A percentile compares a stretch with the other conserved stretches of the same genome.
phyloP scores from a whole-genome alignment of 2,329 filamentous ascomycete genomes.

The Aspergillus spinulosporus region DNA sequence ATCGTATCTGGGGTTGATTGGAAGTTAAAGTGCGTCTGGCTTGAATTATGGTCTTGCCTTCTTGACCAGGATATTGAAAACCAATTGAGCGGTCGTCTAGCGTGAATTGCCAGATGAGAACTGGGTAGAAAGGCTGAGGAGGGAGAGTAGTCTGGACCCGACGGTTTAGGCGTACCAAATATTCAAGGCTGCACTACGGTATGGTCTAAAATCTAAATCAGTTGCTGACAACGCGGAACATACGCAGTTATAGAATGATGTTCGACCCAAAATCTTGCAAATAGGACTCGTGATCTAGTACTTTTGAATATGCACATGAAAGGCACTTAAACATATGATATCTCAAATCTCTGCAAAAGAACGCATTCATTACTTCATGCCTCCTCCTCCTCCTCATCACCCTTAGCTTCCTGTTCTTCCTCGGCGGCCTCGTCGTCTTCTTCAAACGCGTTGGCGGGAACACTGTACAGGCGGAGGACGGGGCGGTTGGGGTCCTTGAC shows the following conservation, averaged over 20 bases:
- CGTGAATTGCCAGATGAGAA: no score
- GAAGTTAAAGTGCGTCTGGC: no score
- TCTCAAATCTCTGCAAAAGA: conserved; percentile 19
- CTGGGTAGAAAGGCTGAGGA: no score
- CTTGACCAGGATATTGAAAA: no score
- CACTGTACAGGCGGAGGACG: conserved; percentile 87
- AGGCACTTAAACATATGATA: conserved; percentile 15
- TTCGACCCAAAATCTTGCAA: conserved; percentile 3
- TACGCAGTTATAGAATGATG: background rate
- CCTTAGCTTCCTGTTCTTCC: conserved; percentile 56
- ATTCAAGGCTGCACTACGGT: no score
- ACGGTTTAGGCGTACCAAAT: no score
- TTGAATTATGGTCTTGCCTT: no score
- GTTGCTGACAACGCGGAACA: no score
- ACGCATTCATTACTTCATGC: conserved; percentile 13
- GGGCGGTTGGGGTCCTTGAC: conserved; percentile 95
- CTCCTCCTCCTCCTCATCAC: conserved; percentile 56
- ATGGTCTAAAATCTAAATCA: no score
- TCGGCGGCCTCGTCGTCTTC: conserved; percentile 72
- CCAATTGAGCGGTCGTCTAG: no score
- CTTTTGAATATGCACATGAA: conserved; percentile 5
- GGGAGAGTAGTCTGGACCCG: no score
- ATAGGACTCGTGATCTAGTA: background rate
- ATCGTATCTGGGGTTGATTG: no score
- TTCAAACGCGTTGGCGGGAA: conserved; percentile 84